Conservation (phyloP, 768 basidiomycete species). For the Phlegmacium glaucopus region DNA sequence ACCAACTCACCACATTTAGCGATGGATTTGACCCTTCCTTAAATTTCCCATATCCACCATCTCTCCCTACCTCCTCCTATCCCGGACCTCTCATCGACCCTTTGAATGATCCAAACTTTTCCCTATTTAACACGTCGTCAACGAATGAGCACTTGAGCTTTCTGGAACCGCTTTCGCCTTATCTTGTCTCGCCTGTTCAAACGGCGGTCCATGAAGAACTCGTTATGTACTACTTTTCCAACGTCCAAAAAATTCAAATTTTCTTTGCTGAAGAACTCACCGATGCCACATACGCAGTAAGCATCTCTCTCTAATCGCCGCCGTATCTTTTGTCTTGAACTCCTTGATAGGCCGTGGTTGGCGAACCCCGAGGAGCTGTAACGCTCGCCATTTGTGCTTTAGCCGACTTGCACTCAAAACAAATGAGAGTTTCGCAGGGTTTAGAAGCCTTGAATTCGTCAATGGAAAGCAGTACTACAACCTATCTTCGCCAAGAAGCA, state of each 20-base stretch:
- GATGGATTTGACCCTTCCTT: conserved; percentile 19
- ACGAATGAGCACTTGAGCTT: conserved; percentile 7
- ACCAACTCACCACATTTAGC: conserved; percentile 28
- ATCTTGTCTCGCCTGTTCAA: conserved; percentile 29
- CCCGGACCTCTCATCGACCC: conserved; percentile 13
- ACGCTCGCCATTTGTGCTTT: conserved; percentile 76
- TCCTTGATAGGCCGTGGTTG: conserved; percentile 47
- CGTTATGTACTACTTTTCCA: conserved; percentile 72
- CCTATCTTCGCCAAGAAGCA: conserved; percentile 69
- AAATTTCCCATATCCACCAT: conserved; percentile 23
- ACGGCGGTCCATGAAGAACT: conserved; percentile 50
- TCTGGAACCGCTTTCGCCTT: conserved; percentile 10
- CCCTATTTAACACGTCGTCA: conserved; percentile 13
- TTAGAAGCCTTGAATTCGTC: conserved; percentile 50
- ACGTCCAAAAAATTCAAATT: conserved; percentile 65
- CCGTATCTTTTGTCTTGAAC: conserved; percentile 4
- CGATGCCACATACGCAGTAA: conserved; percentile 63
- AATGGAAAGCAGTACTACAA: conserved; percentile 54
- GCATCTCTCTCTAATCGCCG: conserved; percentile 18
- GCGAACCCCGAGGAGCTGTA: conserved; percentile 68
- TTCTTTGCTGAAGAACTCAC: conserved; percentile 64
- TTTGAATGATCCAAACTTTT: conserved; percentile 13
- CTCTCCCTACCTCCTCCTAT: conserved; percentile 25
- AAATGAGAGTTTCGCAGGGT: conserved; percentile 60
- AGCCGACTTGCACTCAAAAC: conserved; percentile 64